Evolutionary conservation across 176 grass and related monocot genomes (phyloP), one percentile per base, ranked within the genome.

Genomic region (bread wheat (Triticum aestivum)): DNA sequence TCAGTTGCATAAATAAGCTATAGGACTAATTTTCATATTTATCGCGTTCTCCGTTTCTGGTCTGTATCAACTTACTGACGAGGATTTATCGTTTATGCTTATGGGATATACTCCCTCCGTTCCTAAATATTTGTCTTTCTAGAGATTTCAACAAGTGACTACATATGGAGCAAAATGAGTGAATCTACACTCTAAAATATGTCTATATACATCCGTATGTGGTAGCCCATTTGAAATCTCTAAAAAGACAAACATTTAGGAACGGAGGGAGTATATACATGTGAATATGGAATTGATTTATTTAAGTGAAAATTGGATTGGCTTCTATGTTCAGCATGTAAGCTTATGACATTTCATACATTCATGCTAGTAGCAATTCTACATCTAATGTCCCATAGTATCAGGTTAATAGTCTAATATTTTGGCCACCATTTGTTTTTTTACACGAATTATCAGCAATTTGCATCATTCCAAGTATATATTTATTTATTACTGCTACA

Each of bases 1-100:
- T 41, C 69, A 78, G 45, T 65, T 44, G 35, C 78, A 79, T 80
- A 63, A 64, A 79, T 85, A 61, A 69, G 77, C 34, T 47, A 13
- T 33, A 34, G 30, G 18, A 67, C 45, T 34, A 75, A 2, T 80
- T 44, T n/a, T 44, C 9, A 75, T 59, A 21, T 74, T 67, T 73
- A 64, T 63, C 1, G 2, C 56, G 14, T 64, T 77, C 38, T 23
- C 3, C 1, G 11, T 69, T 78, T 78, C 5, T 15, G 4, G 45
- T 34, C 6, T 52, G 18, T 34, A 51, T 77, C 14, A 45, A 17
- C 32, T 58, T 79, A 13, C 32, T 21, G 5, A 29, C 64, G 27
- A 21, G 11, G 47, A 9, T 75, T 20, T 4, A 41, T 66, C 5
- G 6, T 75, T 65, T 6, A 13, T n/a, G 15, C 15, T 15, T 15